Base-by-base conservation (phyloP, 2,329 filamentous ascomycete genomes). In the Apiospora hydei region DNA sequence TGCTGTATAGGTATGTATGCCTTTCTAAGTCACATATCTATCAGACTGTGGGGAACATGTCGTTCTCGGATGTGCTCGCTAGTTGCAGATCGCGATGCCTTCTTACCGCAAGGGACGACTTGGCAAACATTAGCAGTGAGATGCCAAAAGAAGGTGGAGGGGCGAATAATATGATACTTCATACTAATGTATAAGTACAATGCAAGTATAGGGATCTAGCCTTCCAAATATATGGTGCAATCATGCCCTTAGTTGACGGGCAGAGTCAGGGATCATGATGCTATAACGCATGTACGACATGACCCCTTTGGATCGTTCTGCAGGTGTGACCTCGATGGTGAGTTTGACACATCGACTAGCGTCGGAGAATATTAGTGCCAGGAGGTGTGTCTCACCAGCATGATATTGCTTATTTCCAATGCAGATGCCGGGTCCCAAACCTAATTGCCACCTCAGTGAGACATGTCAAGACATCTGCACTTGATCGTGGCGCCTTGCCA, bases 321-420 rank as follows among this genome's bases (percentile, higher is more conserved):
- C 57, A 64, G 41, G 26, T 18, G 34, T 41, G 57, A 64, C 57
- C 11, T 64, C 34, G 57, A 41, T n/a, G 18, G 30, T 41, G 34
- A 41, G 57, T 64, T 64, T 64, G 57, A 41, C 57, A 64, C 57
- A 64, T 41, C 34, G 34, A 64, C 34, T 64, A 64, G 57, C 57
- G 57, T 64, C 57, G 57, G 57, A 64, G 21, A 64, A 64, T 41
- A 64, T n/a, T 41, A 24, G 57, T 41, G 34, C 34, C 13, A 64
- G 21, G 38, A 30, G 57, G 2, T 64, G 30, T 64, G 57, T 64
- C 34, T 64, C 57, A 64, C 30, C 57, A 14, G 57, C 10, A 14
- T 2, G 18, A 41, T 64, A 10, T 41, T 61, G 53, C 53, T 61
- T 38, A 61, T 61, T 57, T 61, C 30, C 26, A 18, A 26, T 53